These are phyloP conservation scores for Jasminum sambac DNA, from an alignment of 257 asterid species.

Conservation along the genomic window DNA sequence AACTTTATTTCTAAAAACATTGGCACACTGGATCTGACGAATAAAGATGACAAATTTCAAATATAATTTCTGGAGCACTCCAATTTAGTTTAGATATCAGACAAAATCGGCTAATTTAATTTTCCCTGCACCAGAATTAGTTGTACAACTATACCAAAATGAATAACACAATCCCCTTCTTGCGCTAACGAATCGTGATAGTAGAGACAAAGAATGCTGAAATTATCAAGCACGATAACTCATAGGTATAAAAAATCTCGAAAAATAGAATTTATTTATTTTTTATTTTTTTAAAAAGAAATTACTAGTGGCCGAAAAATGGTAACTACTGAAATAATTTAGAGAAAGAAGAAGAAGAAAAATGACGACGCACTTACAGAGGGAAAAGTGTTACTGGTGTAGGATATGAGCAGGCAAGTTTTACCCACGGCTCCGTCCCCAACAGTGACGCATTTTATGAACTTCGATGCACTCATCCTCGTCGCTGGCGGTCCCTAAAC, in stretches of 20 bases:
- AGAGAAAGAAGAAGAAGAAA: background rate
- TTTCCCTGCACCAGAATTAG: too few species aligned
- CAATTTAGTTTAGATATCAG: too few species aligned
- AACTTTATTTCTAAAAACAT: too few species aligned
- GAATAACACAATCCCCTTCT: background rate
- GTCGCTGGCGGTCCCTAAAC: constrained; percentile 5
- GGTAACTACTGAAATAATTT: background rate
- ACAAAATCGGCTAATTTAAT: too few species aligned
- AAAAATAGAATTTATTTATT: background rate
- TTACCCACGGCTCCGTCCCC: constrained; percentile 34
- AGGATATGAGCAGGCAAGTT: constrained; percentile 29
- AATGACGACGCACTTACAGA: constrained; percentile 15
- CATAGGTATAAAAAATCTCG: background rate
- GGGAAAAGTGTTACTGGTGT: constrained; percentile 26
- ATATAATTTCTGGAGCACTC: too few species aligned
- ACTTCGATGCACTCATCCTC: constrained; percentile 26
- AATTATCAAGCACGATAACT: background rate
- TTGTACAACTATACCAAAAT: background rate
- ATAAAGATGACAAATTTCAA: too few species aligned
- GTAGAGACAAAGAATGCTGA: background rate
- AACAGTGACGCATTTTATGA: constrained; percentile 27
- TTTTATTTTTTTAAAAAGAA: too few species aligned
- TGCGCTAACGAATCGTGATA: background rate
- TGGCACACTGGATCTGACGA: too few species aligned
- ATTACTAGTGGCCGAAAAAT: background rate